Conservation (phyloP, 2,329 filamentous ascomycete genomes). For the Aureobasidium uvarum region DNA sequence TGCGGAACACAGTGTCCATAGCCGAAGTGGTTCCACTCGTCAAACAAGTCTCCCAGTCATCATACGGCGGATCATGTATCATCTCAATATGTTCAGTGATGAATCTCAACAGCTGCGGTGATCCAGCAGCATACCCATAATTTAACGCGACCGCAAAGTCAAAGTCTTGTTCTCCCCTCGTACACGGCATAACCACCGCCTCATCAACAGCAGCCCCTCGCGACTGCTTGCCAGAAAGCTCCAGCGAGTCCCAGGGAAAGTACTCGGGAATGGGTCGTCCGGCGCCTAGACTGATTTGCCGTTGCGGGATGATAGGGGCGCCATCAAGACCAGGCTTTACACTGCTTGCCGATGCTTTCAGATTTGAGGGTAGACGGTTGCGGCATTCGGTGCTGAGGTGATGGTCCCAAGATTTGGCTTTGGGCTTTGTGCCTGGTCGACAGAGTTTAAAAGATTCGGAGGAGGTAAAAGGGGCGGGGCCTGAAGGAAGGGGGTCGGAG, state of each 20-base stretch:
- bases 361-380: constrained; percentile 13
- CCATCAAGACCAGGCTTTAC: not conserved
- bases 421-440: constrained; percentile 5
- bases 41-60: constrained; percentile 36
- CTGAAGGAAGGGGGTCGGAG: constrained; percentile 5
- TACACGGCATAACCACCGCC: constrained; percentile 10
- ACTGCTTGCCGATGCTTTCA: constrained; percentile 18
- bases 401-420: constrained; percentile 7
- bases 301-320: constrained; percentile 1
- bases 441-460: constrained; percentile 18
- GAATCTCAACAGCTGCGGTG: constrained; percentile 33
- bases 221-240: constrained; percentile 8
- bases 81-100: constrained; percentile 36
- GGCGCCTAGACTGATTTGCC: constrained; percentile 23
- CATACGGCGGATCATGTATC: constrained; percentile 37
- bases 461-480: constrained; percentile 14
- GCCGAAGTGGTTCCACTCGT: constrained; percentile 38
- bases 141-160: constrained; percentile 34
- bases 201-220: not conserved
- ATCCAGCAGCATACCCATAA: constrained; percentile 35
- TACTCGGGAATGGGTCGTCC: constrained; percentile 27
- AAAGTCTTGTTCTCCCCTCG: constrained; percentile 14
- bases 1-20: constrained; percentile 36
- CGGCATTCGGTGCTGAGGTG: constrained; percentile 21
- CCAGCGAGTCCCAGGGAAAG: constrained; percentile 28